phyloP scores from a whole-genome alignment of 2,329 filamentous ascomycete genomes.

The Ceratocystis harringtonii region DNA sequence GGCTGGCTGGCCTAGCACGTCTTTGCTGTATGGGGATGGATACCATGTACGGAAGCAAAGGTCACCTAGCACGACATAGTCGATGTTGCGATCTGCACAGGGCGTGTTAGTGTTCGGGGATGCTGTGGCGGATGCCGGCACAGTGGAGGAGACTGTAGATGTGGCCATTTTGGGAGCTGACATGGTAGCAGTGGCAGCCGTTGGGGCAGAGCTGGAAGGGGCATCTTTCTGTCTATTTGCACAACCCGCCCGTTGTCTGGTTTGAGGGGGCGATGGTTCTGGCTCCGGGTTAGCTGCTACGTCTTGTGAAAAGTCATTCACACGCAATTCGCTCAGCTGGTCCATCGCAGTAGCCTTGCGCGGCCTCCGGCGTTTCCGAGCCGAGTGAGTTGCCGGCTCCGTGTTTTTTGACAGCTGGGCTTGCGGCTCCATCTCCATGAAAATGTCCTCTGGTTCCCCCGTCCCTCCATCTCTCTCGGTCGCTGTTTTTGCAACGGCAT shows the following conservation, averaged over 20 bases:
- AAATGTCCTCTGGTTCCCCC: background rate
- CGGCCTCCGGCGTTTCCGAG: conserved; percentile 5
- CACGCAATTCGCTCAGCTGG: background rate
- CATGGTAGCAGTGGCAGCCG: background rate
- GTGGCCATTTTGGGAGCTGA: background rate
- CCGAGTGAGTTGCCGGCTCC: background rate
- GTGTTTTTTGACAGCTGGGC: no score
- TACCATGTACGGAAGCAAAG: conserved; percentile 83
- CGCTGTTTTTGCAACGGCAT: background rate
- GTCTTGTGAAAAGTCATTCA: background rate
- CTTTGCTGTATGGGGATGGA: conserved; percentile 76
- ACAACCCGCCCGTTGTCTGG: background rate
- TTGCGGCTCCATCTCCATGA: background rate
- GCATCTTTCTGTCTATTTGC: background rate
- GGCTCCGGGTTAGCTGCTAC: background rate
- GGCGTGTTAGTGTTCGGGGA: background rate
- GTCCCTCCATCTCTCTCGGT: background rate
- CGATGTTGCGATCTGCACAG: conserved; percentile 56
- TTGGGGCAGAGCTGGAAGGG: background rate
- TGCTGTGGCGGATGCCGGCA: background rate
- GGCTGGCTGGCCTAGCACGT: conserved; percentile 35
- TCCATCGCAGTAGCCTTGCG: background rate
- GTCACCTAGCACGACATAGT: conserved; percentile 73
- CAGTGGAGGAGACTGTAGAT: background rate
- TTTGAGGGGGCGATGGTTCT: background rate